Evolutionary conservation across 1,284 basidiomycete genomes (phyloP), one percentile per base, ranked within the genome.

Genomic region (Lentinula novae-zelandiae): DNA sequence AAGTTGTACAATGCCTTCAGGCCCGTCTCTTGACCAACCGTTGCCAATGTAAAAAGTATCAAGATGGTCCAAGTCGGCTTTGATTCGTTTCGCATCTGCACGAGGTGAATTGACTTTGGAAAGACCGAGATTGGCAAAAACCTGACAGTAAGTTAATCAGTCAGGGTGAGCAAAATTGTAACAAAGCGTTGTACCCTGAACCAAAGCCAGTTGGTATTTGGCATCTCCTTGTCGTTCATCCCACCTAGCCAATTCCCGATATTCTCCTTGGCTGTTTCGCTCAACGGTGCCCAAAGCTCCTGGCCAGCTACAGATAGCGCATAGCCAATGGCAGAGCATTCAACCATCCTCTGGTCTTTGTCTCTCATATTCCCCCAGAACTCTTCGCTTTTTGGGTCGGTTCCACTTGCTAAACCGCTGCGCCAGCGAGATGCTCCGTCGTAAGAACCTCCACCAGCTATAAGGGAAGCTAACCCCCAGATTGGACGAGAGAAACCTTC

Each of bases 331-430:
- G 90, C 85, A 61, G 86, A 87, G 75, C 90, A 91, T 71, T 91
- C 90, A 0, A 92, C 90, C 90, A 92, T 92, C 31, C 90, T 73
- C 72, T 92, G 89, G 70, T 92, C 90, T 71, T 86, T 89, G 67
- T 88, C 82, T 59, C 82, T 79, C 78, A 90, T 89, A 56, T 81
- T 74, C 2, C 89, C 89, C 90, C 89, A 92, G 71, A 88, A 92
- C 72, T 92, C 89, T 2, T 78, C 75, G 60, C 81, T 77, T 8
- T 78, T 71, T 0, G 87, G 87, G 68, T 91, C 78, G 9, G 87
- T 88, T 1, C 89, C 89, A 63, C 77, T 85, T 17, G 78, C 79
- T 63, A 91, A 82, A 1, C 90, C 90, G 57, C 77, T 71, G 9
- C 85, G 73, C 89, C 89, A 92, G 48, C 87, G 75, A 57, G 82